A percentile compares a stretch with the other conserved stretches of the same genome.
These are phyloP conservation scores for Talaromyces liani DNA, from an alignment of 495 filamentous ascomycete genomes.

Conservation along the genomic window DNA sequence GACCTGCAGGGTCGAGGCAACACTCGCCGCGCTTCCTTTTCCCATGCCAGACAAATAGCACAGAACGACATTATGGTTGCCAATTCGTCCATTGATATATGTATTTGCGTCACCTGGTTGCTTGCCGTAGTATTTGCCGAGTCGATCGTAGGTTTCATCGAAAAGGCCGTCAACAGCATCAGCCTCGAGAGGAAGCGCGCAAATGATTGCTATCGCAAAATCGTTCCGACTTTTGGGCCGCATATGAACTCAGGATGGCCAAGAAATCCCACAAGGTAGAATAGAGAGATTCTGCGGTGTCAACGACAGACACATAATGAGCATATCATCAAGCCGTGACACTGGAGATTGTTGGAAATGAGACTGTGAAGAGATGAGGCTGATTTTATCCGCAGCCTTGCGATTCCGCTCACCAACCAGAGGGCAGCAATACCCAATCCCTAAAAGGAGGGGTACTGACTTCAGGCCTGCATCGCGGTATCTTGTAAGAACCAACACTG, in stretches of 20 bases:
- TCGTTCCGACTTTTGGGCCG: not conserved
- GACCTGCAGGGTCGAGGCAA: slow-evolving; percentile 7
- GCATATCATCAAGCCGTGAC: too few species aligned
- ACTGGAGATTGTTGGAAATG: too few species aligned
- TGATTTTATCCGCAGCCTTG: not conserved
- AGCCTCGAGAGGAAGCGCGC: slow-evolving; percentile 21
- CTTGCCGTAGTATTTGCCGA: slow-evolving; percentile 12
- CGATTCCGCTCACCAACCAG: not conserved
- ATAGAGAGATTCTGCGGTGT: not conserved
- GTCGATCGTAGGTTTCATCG: not conserved
- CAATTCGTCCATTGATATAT: slow-evolving; percentile 28
- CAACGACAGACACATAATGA: too few species aligned
- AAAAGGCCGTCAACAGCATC: slow-evolving; percentile 14
- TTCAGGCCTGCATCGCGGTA: not conserved
- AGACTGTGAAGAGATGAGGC: not conserved
- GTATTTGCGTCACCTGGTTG: slow-evolving; percentile 19
- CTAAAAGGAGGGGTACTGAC: not conserved
- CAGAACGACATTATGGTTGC: slow-evolving; percentile 28
- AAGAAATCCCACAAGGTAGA: not conserved
- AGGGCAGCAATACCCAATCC: not conserved
- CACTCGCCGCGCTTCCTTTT: slow-evolving; percentile 17
- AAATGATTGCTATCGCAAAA: slow-evolving; percentile 11
- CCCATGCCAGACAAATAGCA: slow-evolving; percentile 24
- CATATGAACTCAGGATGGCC: not conserved
- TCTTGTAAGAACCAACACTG: not conserved